Conservation (phyloP, 1,284 basidiomycete species). For the Trametes polyzona region DNA sequence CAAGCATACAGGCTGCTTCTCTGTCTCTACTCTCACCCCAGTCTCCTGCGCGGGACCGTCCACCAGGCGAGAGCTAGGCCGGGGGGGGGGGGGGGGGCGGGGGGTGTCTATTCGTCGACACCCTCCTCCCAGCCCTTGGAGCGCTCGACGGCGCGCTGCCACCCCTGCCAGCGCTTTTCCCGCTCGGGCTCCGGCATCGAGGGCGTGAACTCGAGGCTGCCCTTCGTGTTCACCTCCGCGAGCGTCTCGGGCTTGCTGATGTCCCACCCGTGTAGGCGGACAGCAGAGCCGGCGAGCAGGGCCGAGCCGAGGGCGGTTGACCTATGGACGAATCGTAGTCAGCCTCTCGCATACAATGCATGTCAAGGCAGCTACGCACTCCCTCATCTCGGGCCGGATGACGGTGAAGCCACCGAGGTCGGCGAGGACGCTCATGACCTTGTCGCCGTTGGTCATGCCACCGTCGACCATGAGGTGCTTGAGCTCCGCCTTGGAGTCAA, state of each 20-base stretch:
- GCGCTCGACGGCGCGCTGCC: conserved; percentile 86
- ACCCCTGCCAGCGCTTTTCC: conserved; percentile 69
- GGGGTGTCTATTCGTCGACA: conserved; percentile 40
- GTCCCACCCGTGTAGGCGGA: conserved; percentile 95
- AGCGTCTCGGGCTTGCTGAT: conserved; percentile 85
- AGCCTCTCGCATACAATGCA: conserved; percentile 5
- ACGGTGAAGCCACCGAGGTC: conserved; percentile 94
- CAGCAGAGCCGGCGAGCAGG: conserved; percentile 89
- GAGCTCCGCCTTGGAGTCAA: conserved; percentile 77
- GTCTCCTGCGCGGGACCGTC: background rate
- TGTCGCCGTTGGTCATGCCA: conserved; percentile 90
- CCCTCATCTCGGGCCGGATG: conserved; percentile 93
- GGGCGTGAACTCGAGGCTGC: conserved; percentile 76
- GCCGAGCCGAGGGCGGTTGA: conserved; percentile 98
- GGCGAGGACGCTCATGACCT: conserved; percentile 91
- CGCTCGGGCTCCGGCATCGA: conserved; percentile 57
- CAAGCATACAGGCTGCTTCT: conserved; percentile 1
- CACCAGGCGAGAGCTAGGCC: background rate
- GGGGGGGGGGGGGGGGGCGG: background rate
- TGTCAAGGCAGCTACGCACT: conserved; percentile 56
- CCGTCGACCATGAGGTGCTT: conserved; percentile 92
- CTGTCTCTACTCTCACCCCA: background rate
- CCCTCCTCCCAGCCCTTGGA: conserved; percentile 80
- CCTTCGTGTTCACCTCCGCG: conserved; percentile 87
- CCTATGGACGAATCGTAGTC: conserved; percentile 42